Evolutionary conservation across 2,329 filamentous ascomycete species (phyloP).

Genomic region (Uncinocarpus reesii): DNA sequence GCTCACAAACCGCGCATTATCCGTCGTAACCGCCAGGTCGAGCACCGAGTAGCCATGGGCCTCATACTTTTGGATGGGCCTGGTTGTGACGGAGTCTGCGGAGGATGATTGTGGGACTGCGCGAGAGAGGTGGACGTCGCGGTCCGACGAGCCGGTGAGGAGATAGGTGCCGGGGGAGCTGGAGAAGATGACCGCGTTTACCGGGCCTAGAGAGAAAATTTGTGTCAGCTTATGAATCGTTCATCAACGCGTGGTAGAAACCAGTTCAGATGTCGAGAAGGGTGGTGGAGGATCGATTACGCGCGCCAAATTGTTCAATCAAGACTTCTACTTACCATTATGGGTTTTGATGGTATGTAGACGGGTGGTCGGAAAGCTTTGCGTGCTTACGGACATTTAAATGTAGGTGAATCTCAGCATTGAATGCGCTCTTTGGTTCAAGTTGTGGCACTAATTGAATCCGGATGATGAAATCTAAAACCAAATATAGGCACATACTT

Average conservation of each 20-base stretch:
- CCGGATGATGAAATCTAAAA: not conserved
- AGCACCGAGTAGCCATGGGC: conserved; percentile 90
- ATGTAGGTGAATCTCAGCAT: not conserved
- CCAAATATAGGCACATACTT: not conserved
- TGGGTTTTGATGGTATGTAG: conserved; percentile 39
- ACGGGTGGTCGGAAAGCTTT: conserved; percentile 30
- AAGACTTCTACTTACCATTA: conserved; percentile 26
- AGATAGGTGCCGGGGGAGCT: conserved; percentile 64
- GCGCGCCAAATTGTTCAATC: not conserved
- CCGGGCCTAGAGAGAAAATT: conserved; percentile 44
- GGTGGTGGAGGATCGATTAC: not conserved
- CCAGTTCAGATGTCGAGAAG: not conserved
- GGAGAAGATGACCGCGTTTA: conserved; percentile 64
- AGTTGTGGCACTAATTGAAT: not conserved
- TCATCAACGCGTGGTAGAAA: too few relatives aligned
- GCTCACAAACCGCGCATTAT: conserved; percentile 80
- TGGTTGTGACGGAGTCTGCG: conserved; percentile 28
- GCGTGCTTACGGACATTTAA: conserved; percentile 23
- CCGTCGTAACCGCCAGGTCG: conserved; percentile 58
- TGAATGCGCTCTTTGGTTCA: not conserved
- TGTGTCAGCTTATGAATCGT: not conserved
- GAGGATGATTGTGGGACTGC: conserved; percentile 34
- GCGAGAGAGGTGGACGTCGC: conserved; percentile 77
- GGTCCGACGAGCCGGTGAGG: conserved; percentile 77
- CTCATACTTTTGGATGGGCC: conserved; percentile 74